A percentile compares a stretch with the other conserved stretches of the same genome.
Evolutionary conservation across 163 green algal genomes (phyloP).

Genomic region (Trebouxiophyceae sp.): DNA sequence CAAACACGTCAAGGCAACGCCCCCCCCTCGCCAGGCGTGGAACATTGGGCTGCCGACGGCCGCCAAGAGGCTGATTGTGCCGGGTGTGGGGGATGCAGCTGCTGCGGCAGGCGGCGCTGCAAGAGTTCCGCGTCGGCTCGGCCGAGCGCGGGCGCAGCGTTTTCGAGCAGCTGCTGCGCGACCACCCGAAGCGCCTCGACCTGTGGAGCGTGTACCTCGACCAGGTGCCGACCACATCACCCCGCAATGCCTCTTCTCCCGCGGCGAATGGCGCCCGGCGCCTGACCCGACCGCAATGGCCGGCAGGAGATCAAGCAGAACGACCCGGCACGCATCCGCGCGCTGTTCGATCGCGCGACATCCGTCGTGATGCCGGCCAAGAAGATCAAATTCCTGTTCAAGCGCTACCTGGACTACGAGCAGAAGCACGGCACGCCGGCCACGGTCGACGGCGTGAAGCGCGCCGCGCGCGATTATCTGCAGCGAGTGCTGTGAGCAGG

Average conservation of each 20-base stretch:
- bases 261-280: too few species aligned
- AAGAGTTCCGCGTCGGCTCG: conserved; percentile 73
- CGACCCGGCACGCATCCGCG: conserved; percentile 57
- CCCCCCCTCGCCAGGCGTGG: too few species aligned
- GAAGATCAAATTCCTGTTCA: conserved; percentile 98
- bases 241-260: background rate
- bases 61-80: too few species aligned
- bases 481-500: too few species aligned
- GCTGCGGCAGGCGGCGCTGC: conserved; percentile 62
- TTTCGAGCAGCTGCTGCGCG: conserved; percentile 80
- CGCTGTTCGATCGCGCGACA: conserved; percentile 84
- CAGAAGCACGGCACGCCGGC: conserved; percentile 60
- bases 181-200: conserved; percentile 90
- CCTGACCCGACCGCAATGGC: too few species aligned
- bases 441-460: conserved; percentile 78
- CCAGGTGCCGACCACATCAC: conserved; percentile 72
- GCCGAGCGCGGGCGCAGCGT: conserved; percentile 70
- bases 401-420: conserved; percentile 91
- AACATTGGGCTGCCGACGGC: too few species aligned
- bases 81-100: conserved; percentile 21
- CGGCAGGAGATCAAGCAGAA: conserved; percentile 71
- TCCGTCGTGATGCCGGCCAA: conserved; percentile 77
- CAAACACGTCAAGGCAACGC: conserved; percentile 85
- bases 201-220: conserved; percentile 97
- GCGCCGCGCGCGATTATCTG: conserved; percentile 76